Evolutionary conservation across 2,329 filamentous ascomycete species (phyloP).

Genomic region (Helminthosporium solani): DNA sequence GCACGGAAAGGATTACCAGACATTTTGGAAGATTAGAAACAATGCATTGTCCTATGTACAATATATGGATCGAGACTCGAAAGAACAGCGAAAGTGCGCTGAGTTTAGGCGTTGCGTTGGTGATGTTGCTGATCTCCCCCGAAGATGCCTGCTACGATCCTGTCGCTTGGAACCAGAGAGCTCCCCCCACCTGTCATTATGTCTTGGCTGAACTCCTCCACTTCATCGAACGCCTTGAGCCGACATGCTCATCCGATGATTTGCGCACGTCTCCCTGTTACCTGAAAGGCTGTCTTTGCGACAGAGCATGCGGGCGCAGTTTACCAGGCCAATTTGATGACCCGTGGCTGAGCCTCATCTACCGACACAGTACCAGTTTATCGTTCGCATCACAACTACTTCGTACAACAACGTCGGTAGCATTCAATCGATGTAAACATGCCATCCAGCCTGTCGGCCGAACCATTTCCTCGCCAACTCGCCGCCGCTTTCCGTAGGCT

Average conservation of each 20-base stretch:
- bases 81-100: slow-evolving; percentile 1
- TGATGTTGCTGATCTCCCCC: slow-evolving; percentile 12
- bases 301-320: background rate
- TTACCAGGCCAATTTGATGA: background rate
- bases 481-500: slow-evolving; percentile 64
- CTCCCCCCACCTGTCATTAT: slow-evolving; percentile 6
- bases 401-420: background rate
- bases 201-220: slow-evolving; percentile 10
- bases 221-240: slow-evolving; percentile 7
- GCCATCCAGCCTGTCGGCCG: slow-evolving; percentile 57
- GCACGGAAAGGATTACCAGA: slow-evolving; percentile 44
- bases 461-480: slow-evolving; percentile 60
- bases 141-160: slow-evolving; percentile 3
- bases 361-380: background rate
- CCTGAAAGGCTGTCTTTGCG: background rate
- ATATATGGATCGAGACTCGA: slow-evolving; percentile 23
- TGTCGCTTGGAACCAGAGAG: slow-evolving; percentile 6
- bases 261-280: background rate
- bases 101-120: background rate
- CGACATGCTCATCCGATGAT: background rate
- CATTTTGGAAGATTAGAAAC: slow-evolving; percentile 39
- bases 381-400: background rate
- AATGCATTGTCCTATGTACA: slow-evolving; percentile 45
- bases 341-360: background rate
- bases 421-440: slow-evolving; percentile 61